Evolutionary conservation across 108 stramenopile genomes (phyloP).

Genomic region (Schizochytrium sp.): DNA sequence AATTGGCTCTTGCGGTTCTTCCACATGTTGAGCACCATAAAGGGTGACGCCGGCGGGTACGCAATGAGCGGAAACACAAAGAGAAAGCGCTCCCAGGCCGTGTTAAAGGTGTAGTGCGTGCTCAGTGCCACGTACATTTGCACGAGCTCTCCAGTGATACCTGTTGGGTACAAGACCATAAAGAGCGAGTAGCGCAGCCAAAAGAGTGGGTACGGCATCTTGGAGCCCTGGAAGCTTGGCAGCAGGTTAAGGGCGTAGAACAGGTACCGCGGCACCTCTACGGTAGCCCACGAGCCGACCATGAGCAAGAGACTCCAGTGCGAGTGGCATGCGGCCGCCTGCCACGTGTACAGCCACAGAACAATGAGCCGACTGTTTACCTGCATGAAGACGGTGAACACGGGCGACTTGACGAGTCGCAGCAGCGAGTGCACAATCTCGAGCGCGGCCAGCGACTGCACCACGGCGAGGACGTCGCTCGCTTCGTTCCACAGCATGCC

Average conservation of each 20-base stretch:
- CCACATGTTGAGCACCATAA: conserved; percentile 90
- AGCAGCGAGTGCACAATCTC: conserved; percentile 82
- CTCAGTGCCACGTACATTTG: conserved; percentile 33
- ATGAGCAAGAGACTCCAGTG: conserved; percentile 76
- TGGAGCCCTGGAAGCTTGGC: conserved; percentile 29
- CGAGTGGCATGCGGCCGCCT: conserved; percentile 60
- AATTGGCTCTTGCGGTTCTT: conserved; percentile 75
- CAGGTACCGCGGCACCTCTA: conserved; percentile 85
- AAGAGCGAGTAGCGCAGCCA: conserved; percentile 92
- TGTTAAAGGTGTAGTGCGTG: neutral
- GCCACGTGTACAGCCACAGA: conserved; percentile 58
- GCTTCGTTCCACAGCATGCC: conserved; percentile 23
- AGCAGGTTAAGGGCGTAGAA: conserved; percentile 79
- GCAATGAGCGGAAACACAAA: conserved; percentile 54
- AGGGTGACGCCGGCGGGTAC: conserved; percentile 74
- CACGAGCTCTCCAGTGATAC: conserved; percentile 79
- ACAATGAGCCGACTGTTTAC: conserved; percentile 72
- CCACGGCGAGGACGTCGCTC: conserved; percentile 42
- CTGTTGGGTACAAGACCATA: conserved; percentile 83
- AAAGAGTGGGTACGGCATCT: conserved; percentile 70
- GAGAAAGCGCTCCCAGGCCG: conserved; percentile 49
- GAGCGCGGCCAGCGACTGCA: conserved; percentile 66
- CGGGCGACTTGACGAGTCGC: conserved; percentile 79
- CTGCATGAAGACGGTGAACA: conserved; percentile 82
- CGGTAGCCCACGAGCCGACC: conserved; percentile 73